Conservation (phyloP, 2,329 filamentous ascomycete species). For the Alternaria novae-zelandiae region DNA sequence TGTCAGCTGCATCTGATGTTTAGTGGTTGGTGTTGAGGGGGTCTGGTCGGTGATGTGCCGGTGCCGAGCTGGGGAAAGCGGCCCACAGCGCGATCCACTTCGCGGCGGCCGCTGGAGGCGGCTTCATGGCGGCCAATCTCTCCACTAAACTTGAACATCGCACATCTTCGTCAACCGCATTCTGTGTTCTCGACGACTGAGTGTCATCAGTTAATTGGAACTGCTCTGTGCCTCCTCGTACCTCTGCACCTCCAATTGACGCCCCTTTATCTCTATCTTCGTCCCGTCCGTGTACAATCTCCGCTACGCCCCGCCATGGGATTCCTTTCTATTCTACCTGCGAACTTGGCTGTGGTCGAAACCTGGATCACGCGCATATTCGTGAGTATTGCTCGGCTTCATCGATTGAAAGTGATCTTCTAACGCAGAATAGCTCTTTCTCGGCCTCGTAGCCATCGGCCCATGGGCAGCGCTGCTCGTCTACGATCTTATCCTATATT, state of each 20-base stretch:
- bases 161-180: neutral
- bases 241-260: neutral
- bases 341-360: conserved; percentile 63
- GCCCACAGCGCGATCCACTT: conserved; percentile 8
- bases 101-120: conserved; percentile 9
- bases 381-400: conserved; percentile 53
- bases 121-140: neutral
- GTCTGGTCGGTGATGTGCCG: neutral
- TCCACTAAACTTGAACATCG: conserved; percentile 4
- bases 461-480: conserved; percentile 67
- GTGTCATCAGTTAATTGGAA: neutral
- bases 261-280: neutral
- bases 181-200: neutral
- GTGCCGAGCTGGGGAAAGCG: conserved; percentile 9
- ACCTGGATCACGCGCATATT: conserved; percentile 68
- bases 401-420: neutral
- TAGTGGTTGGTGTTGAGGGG: conserved; percentile 22
- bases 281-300: neutral
- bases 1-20: conserved; percentile 14
- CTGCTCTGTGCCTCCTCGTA: neutral
- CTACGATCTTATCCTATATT: conserved; percentile 69
- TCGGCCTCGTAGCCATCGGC: conserved; percentile 65
- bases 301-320: conserved; percentile 57
- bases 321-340: conserved; percentile 69
- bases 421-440: conserved; percentile 60